Conservation (phyloP, 1,284 basidiomycete genomes). For the Volvariella volvacea region DNA sequence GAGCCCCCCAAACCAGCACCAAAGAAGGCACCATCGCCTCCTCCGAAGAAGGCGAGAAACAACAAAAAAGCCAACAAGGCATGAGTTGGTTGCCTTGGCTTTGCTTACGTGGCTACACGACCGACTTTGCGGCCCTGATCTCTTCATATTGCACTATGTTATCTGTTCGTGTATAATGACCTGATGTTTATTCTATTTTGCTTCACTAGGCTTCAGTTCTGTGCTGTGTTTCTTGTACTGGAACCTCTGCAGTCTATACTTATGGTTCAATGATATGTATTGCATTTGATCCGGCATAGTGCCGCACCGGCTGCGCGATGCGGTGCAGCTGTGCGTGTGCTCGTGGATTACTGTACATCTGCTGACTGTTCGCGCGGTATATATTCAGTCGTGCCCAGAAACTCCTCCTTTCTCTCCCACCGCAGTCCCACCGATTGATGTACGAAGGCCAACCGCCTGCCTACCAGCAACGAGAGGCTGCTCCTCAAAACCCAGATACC, state of each 20-base stretch:
- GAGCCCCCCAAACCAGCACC: conserved; percentile 13
- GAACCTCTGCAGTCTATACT: conserved; percentile 1
- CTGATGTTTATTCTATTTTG: conserved; percentile 3
- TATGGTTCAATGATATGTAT: conserved; percentile 12
- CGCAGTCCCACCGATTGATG: conserved; percentile 34
- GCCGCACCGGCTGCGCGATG: conserved; percentile 18
- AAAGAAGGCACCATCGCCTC: conserved; percentile 16
- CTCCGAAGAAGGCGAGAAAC: not conserved
- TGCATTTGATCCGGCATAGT: conserved; percentile 5
- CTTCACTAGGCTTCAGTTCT: conserved; percentile 12
- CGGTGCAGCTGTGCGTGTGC: conserved; percentile 13
- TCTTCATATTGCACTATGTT: no score
- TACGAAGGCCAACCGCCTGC: not conserved
- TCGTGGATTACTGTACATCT: not conserved
- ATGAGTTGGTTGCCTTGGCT: not conserved
- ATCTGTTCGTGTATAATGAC: not conserved
- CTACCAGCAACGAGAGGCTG: conserved; percentile 27
- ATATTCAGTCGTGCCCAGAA: not conserved
- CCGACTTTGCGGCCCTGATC: no score
- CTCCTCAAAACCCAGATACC: conserved; percentile 50
- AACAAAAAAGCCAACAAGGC: not conserved
- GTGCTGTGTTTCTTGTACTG: conserved; percentile 1
- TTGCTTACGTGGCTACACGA: not conserved
- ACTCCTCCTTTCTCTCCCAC: conserved; percentile 13
- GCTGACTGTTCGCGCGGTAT: not conserved